Conservation (phyloP, 768 basidiomycete genomes). For the Imleria badia region DNA sequence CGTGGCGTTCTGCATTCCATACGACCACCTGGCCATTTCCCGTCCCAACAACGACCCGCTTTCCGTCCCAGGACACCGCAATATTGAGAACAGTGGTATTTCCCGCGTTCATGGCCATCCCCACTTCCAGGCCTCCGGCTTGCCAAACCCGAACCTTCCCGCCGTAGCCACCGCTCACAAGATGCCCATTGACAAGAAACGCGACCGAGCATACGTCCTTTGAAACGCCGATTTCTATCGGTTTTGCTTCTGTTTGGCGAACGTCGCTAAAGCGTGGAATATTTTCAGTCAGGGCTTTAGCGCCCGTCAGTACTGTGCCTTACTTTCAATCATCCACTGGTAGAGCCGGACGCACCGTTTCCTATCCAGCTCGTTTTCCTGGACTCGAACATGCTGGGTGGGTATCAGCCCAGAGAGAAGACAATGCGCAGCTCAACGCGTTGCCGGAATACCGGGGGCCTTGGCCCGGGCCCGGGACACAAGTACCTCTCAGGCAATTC, state of each 20-base stretch:
- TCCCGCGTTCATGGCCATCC: conserved; percentile 4
- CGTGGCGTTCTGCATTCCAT: conserved; percentile 7
- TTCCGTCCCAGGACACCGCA: conserved; percentile 4
- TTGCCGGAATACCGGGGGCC: no score
- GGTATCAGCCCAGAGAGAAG: no score
- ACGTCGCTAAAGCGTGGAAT: neutral
- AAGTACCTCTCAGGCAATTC: no score
- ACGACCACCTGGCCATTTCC: conserved; percentile 3
- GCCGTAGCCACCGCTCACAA: conserved; percentile 10
- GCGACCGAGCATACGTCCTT: conserved; percentile 11
- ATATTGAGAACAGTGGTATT: conserved; percentile 3
- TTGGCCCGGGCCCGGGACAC: no score
- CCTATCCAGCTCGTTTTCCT: neutral
- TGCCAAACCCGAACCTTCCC: conserved; percentile 8
- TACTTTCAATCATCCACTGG: no score
- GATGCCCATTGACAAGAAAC: conserved; percentile 4
- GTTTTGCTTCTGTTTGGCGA: neutral
- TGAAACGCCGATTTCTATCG: neutral
- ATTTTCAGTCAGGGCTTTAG: neutral
- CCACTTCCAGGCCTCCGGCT: neutral
- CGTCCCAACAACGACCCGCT: conserved; percentile 9
- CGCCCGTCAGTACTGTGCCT: no score
- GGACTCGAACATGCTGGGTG: no score
- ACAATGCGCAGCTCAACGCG: no score
- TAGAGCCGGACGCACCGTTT: neutral